Conservation (phyloP, 176 grass and related monocot species). For the Phyllostachys edulis region DNA sequence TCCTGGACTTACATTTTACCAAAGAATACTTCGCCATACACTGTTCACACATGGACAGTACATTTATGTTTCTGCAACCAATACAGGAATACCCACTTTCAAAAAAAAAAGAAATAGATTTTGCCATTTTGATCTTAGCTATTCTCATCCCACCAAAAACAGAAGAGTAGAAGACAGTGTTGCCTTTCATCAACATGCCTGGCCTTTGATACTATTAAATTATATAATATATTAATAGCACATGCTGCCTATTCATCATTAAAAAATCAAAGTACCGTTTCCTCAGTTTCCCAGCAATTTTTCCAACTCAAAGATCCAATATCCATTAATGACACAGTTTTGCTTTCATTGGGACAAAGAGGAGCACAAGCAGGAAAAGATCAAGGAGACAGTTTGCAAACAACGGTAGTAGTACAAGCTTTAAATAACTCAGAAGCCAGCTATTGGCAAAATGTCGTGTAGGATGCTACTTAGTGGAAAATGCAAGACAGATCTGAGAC, state of each 20-base stretch:
- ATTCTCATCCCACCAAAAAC: background rate
- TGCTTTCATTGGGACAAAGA: background rate
- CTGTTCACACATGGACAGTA: background rate
- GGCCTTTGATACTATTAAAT: background rate
- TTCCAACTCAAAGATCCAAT: slow-evolving; percentile 6
- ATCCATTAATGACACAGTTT: background rate
- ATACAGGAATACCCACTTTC: background rate
- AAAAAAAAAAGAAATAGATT: background rate
- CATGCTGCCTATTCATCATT: background rate
- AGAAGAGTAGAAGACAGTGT: background rate
- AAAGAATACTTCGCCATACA: background rate
- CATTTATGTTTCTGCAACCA: background rate
- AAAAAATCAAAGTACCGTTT: background rate
- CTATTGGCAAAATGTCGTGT: background rate
- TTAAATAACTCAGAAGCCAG: background rate
- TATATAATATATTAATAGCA: slow-evolving; percentile 1
- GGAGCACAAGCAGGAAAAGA: background rate
- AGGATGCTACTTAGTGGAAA: background rate
- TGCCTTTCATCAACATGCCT: background rate
- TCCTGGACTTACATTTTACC: background rate
- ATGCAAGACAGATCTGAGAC: background rate
- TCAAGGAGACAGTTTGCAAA: background rate
- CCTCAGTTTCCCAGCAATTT: background rate
- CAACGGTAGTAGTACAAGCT: background rate
- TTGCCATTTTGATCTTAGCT: background rate